Evolutionary conservation across 345 rosid genomes (phyloP).

Genomic region (Fremontodendron californicum): DNA sequence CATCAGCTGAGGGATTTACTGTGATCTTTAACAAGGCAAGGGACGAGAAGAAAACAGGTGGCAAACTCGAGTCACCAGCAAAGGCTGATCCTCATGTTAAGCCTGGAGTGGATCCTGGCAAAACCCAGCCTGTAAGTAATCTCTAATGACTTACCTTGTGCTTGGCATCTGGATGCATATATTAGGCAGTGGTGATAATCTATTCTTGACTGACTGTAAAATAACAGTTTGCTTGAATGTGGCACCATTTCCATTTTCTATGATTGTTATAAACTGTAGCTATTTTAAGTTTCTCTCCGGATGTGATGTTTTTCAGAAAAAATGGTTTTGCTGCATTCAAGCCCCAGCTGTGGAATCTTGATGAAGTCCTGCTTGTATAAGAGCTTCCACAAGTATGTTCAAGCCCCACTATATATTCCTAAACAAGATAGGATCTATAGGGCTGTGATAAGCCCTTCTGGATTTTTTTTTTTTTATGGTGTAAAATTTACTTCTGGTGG

Average conservation of each 20-base stretch:
- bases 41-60: constrained; percentile 91
- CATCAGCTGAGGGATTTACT: constrained; percentile 92
- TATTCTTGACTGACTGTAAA: neutral
- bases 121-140: constrained; percentile 71
- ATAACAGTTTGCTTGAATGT: neutral
- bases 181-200: neutral
- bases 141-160: neutral
- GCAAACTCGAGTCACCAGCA: constrained; percentile 53
- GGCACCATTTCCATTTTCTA: neutral
- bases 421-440: constrained; percentile 41
- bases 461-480: constrained; percentile 37
- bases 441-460: constrained; percentile 37
- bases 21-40: constrained; percentile 92
- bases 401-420: constrained; percentile 38
- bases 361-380: constrained; percentile 21
- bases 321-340: too few relatives aligned
- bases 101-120: constrained; percentile 58
- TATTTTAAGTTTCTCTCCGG: neutral
- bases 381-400: constrained; percentile 33
- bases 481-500: constrained; percentile 36
- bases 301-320: constrained; percentile 47
- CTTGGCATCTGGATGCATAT: neutral
- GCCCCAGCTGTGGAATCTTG: constrained; percentile 65
- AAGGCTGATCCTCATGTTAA: constrained; percentile 44
- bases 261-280: neutral